phyloP scores from a whole-genome alignment of 257 asterid genomes.

The Petunia axillaris region DNA sequence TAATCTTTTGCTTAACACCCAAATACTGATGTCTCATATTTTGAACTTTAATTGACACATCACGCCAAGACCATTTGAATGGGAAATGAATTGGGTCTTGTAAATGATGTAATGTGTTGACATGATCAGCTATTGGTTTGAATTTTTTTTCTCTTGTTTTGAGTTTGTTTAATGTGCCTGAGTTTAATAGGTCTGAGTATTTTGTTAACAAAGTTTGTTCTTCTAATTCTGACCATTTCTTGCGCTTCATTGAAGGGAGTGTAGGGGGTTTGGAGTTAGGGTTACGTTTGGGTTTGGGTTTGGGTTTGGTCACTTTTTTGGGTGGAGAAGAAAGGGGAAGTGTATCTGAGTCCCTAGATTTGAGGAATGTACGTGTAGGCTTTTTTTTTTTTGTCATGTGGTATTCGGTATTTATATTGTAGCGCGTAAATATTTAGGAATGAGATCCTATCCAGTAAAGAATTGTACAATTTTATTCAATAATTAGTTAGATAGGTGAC shows the following conservation, averaged over 20 bases:
- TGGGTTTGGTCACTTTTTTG: conserved; percentile 20
- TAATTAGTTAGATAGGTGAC: too few species aligned
- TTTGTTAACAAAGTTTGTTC: conserved; percentile 73
- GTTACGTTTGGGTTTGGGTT: neutral
- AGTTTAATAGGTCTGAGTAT: conserved; percentile 70
- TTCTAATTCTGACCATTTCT: conserved; percentile 98
- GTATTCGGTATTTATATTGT: neutral
- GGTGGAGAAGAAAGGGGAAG: conserved; percentile 11
- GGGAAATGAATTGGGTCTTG: conserved; percentile 79
- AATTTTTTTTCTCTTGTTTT: conserved; percentile 93
- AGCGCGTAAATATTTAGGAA: neutral
- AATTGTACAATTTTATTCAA: too few species aligned
- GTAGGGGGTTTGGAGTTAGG: neutral
- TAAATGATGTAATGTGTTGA: conserved; percentile 75
- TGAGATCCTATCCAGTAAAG: too few species aligned
- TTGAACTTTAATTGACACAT: conserved; percentile 89
- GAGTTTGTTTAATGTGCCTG: conserved; percentile 78
- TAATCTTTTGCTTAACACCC: conserved; percentile 93
- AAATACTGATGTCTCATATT: conserved; percentile 98
- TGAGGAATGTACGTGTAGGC: conserved; percentile 23
- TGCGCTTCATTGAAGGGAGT: conserved; percentile 62
- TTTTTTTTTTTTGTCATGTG: neutral
- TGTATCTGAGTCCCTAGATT: conserved; percentile 25
- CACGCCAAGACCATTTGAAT: conserved; percentile 98
- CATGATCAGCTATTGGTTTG: conserved; percentile 95